These are phyloP conservation scores for Nitzschia palea DNA, from an alignment of 108 stramenopile genomes.

Conservation along the genomic window DNA sequence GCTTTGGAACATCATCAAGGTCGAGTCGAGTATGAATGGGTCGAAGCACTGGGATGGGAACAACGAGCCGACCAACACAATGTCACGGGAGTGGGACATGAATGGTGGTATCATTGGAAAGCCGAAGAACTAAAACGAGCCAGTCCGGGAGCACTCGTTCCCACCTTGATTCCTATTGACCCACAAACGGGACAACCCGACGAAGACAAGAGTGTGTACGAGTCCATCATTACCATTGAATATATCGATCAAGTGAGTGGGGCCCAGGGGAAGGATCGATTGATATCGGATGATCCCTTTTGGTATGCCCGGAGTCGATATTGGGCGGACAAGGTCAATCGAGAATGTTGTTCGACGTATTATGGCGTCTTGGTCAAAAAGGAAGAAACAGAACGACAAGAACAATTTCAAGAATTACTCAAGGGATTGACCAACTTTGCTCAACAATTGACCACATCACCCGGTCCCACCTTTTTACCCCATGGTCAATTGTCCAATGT, in stretches of 20 bases:
- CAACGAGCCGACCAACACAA: conserved; percentile 65
- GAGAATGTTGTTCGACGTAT: conserved; percentile 81
- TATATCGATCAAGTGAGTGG: conserved; percentile 69
- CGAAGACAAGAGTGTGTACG: conserved; percentile 58
- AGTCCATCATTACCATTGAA: conserved; percentile 73
- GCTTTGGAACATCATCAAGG: conserved; percentile 82
- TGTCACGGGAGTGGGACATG: conserved; percentile 72
- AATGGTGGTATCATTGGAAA: conserved; percentile 93
- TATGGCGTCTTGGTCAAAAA: conserved; percentile 77
- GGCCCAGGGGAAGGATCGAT: conserved; percentile 50
- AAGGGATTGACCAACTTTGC: conserved; percentile 62
- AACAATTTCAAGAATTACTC: conserved; percentile 63
- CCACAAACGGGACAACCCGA: conserved; percentile 30
- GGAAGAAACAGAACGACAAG: conserved; percentile 60
- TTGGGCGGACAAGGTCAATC: conserved; percentile 80
- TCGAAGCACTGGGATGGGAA: conserved; percentile 85
- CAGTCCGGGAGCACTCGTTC: conserved; percentile 76
- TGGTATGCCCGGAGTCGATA: conserved; percentile 65
- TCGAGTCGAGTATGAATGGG: conserved; percentile 78
- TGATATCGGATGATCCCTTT: conserved; percentile 71
- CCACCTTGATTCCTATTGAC: conserved; percentile 71
- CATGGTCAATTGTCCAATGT: conserved; percentile 58
- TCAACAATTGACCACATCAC: conserved; percentile 53
- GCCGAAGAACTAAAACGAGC: conserved; percentile 63
- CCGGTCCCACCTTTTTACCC: conserved; percentile 56